Evolutionary conservation across 192 early-diverging fungal genomes (phyloP).

Genomic region (Pecoramyces ruminantium): DNA sequence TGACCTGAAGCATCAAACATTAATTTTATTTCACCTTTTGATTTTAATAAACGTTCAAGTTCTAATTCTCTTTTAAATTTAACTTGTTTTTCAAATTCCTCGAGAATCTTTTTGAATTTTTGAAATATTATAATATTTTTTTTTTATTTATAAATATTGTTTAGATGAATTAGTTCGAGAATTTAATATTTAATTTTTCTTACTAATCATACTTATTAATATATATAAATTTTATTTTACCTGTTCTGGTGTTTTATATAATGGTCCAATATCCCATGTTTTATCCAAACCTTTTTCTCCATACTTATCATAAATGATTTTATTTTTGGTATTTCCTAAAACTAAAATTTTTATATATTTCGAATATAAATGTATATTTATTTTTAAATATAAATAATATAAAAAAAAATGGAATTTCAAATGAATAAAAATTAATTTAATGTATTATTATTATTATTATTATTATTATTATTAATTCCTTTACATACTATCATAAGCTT

Average conservation of each 20-base stretch:
- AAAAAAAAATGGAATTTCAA: neutral
- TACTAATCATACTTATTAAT: no score
- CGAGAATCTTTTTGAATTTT: slow-evolving; percentile 27
- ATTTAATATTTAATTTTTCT: no score
- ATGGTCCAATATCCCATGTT: slow-evolving; percentile 41
- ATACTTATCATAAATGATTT: slow-evolving; percentile 1
- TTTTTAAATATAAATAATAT: no score
- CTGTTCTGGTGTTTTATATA: slow-evolving; percentile 33
- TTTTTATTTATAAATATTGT: no score
- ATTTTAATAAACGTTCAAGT: slow-evolving; percentile 44
- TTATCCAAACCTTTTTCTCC: slow-evolving; percentile 4
- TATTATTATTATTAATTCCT: no score
- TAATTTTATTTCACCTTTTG: slow-evolving; percentile 32
- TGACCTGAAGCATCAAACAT: neutral
- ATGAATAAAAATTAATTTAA: no score
- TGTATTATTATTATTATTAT: no score
- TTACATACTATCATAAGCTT: slow-evolving; percentile 66
- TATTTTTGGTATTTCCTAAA: slow-evolving; percentile 1
- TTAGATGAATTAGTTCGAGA: no score
- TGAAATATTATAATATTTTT: no score
- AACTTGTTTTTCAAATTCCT: slow-evolving; percentile 44
- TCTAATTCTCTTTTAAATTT: slow-evolving; percentile 37
- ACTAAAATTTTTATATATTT: no score
- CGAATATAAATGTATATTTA: no score
- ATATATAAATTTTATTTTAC: no score